phyloP scores from a whole-genome alignment of 2,329 filamentous ascomycete species.

The Claviceps arundinis region DNA sequence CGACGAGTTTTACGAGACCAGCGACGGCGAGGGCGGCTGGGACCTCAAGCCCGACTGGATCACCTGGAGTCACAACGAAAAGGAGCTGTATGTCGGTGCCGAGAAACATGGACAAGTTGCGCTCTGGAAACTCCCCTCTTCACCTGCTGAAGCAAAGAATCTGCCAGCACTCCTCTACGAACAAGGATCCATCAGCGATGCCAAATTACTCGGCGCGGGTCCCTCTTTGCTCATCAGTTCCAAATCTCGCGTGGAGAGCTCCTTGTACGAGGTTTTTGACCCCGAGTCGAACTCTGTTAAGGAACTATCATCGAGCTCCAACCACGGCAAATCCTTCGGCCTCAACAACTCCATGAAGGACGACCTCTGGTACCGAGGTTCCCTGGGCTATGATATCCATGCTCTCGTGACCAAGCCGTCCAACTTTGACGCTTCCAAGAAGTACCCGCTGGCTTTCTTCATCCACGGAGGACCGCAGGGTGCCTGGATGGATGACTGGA shows the following conservation, averaged over 20 bases:
- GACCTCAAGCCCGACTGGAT: constrained; percentile 44
- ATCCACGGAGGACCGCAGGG: constrained; percentile 77
- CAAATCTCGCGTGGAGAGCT: constrained; percentile 61
- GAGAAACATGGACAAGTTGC: constrained; percentile 53
- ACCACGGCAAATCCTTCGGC: constrained; percentile 52
- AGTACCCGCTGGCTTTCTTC: constrained; percentile 65
- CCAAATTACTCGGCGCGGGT: constrained; percentile 36
- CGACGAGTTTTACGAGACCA: constrained; percentile 47
- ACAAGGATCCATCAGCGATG: constrained; percentile 40
- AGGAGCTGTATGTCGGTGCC: constrained; percentile 57
- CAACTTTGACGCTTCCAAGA: constrained; percentile 53
- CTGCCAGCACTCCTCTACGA: constrained; percentile 36
- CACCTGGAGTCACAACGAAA: constrained; percentile 44
- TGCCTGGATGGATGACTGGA: constrained; percentile 65
- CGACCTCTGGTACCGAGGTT: constrained; percentile 58
- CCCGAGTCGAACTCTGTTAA: constrained; percentile 22
- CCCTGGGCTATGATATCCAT: constrained; percentile 52
- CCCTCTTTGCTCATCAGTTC: constrained; percentile 48
- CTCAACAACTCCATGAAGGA: constrained; percentile 49
- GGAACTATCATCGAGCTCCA: constrained; percentile 50
- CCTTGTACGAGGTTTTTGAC: constrained; percentile 49
- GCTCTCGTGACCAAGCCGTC: constrained; percentile 54
- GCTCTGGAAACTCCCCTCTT: constrained; percentile 48
- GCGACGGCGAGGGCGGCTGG: constrained; percentile 51
- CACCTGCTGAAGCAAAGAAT: constrained; percentile 32